These are phyloP conservation scores for Alternaria sp. DNA, from an alignment of 2,329 filamentous ascomycete genomes.

Conservation along the genomic window DNA sequence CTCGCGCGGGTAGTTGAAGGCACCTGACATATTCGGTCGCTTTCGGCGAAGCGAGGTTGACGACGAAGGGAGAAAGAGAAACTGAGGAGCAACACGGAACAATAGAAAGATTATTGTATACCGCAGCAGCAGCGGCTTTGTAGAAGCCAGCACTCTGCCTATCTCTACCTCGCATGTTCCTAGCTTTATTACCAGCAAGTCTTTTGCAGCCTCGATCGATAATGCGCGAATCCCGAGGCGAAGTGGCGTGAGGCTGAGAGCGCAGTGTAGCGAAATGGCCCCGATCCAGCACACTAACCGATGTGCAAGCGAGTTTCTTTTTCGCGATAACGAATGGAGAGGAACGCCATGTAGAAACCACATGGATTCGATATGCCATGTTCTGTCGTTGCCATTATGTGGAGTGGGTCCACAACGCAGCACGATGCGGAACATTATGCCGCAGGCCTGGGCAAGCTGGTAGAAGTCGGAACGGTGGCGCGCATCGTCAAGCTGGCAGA, in stretches of 20 bases:
- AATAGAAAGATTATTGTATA: background rate
- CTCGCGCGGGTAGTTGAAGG: background rate
- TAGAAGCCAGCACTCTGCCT: background rate
- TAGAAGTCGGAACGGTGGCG: background rate
- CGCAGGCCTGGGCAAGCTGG: background rate
- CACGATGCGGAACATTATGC: background rate
- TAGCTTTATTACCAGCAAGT: background rate
- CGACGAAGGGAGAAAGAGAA: background rate
- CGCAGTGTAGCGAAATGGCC: background rate
- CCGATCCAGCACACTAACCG: background rate
- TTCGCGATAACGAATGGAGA: background rate
- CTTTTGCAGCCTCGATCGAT: background rate
- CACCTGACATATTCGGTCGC: background rate
- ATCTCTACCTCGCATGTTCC: background rate
- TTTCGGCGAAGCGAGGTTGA: background rate
- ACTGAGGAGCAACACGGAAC: background rate
- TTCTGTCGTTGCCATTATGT: background rate
- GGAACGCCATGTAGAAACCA: background rate
- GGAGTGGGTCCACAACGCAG: background rate
- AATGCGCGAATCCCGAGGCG: background rate
- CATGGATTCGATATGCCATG: accelerated
- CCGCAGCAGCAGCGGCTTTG: background rate
- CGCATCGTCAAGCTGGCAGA: background rate
- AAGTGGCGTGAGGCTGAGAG: background rate
- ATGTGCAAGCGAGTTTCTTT: background rate